Base-by-base conservation (phyloP, 2,329 filamentous ascomycete genomes). In the Diaporthe aspalathi region DNA sequence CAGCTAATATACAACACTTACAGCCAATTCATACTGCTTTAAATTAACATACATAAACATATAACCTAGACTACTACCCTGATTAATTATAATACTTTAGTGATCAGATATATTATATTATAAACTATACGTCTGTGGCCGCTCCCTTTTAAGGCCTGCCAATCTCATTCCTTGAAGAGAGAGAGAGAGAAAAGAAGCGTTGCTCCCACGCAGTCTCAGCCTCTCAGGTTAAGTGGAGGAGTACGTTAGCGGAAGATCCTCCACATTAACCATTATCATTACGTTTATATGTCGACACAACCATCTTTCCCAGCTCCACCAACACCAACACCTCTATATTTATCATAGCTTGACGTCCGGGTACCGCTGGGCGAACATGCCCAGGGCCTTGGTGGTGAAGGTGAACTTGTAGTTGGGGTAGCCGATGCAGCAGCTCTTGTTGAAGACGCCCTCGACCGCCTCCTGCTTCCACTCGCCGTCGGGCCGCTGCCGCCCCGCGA, bases 321-420 rank as follows among this genome's bases (percentile, higher is more conserved):
- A 38, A 38, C 5, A 2, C 35, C n/a, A n/a, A n/a, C n/a, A n/a
- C n/a, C n/a, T n/a, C n/a, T n/a, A n/a, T n/a, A n/a, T n/a, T 38
- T 8, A 9, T 12, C 47, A 73, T 3, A 93, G 80, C 76, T 84
- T 86, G 70, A 91, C 88, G 72, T 93, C 86, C 0, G 92, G 92
- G 75, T 92, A 95, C 74, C 86, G 89, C 76, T 85, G 88, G 5
- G 92, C 90, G 85, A 94, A 99, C 89, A 98, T 92, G 6, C 96
- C 96, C 74, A 99, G 81, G 2, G 96, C 96, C 83, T 97, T 97
- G 79, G 98, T 93, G 1, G 95, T 91, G 82, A 98, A 99, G 71
- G 92, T 93, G 80, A 97, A 96, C 85, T 98, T 99, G 86, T 99
- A 99, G 85, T 99, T 99, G 53, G 95, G 95, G 79, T 99, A 99